Conservation (phyloP, 768 basidiomycete genomes). For the Pluteus cervinus region DNA sequence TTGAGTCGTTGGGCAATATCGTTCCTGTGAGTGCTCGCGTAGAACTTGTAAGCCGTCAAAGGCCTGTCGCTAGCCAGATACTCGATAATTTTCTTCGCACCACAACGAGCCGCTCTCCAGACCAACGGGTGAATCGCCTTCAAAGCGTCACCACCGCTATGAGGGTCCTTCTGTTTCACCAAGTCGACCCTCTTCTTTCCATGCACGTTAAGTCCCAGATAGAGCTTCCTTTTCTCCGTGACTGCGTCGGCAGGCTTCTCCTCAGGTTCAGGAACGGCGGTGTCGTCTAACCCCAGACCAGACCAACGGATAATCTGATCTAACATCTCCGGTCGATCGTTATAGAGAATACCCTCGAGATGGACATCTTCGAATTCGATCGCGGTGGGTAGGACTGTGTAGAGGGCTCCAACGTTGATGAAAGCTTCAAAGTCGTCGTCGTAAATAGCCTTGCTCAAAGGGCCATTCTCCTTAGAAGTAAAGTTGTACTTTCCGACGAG, state of each 20-base stretch:
- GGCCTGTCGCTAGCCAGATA: slow-evolving; percentile 44
- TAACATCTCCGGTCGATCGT: slow-evolving; percentile 44
- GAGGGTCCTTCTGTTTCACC: slow-evolving; percentile 43
- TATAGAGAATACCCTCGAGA: slow-evolving; percentile 22
- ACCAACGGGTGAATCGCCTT: slow-evolving; percentile 26
- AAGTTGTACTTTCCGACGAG: too few relatives aligned
- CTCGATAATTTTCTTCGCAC: slow-evolving; percentile 31
- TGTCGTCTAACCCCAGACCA: slow-evolving; percentile 33
- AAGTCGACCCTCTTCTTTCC: slow-evolving; percentile 59
- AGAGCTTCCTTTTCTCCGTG: slow-evolving; percentile 37
- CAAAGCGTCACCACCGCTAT: slow-evolving; percentile 18
- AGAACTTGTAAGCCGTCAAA: slow-evolving; percentile 44
- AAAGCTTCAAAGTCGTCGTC: slow-evolving; percentile 48
- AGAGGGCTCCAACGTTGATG: slow-evolving; percentile 39
- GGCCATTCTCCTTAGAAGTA: too few relatives aligned
- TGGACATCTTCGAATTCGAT: slow-evolving; percentile 16
- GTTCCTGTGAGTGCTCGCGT: slow-evolving; percentile 35
- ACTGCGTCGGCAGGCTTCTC: slow-evolving; percentile 17
- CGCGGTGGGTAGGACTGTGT: slow-evolving; percentile 26
- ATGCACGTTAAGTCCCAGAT: slow-evolving; percentile 56
- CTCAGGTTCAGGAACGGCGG: slow-evolving; percentile 16
- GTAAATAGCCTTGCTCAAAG: slow-evolving; percentile 30
- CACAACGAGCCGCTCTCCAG: slow-evolving; percentile 34
- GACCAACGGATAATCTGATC: slow-evolving; percentile 53
- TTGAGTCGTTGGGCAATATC: slow-evolving; percentile 36